Evolutionary conservation across 441 rosid species (phyloP), one percentile per base, ranked within the genome.

Genomic region (Metrosideros polymorpha): DNA sequence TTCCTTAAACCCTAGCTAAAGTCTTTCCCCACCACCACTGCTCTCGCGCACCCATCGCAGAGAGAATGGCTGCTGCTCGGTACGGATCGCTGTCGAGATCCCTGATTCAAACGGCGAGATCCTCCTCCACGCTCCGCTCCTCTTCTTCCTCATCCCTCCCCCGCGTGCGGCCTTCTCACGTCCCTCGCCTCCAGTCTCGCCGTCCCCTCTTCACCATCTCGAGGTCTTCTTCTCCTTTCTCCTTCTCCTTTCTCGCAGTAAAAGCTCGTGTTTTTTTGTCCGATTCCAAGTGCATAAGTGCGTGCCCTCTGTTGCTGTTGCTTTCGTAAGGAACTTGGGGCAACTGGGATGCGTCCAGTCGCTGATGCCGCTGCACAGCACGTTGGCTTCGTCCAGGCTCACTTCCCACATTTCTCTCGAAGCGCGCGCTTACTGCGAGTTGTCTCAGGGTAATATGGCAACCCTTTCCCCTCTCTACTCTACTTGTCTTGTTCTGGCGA

Each of bases 391-490:
- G 50, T 35, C 90, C 47, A 30, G 84, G 25, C 89, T 89, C 77
- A 84, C 87, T 18, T 87, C 90, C 49, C 89, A 89, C 85, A 82
- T 86, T 49, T 83, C 90, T 7, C 87, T 83, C 56, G 86, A 85
- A 24, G 86, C 88, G 86, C 90, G 89, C 32, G 85, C 85, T n/a
- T 89, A 63, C 35, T 89, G 89, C 89, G 89, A 85, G 87, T 66
- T 89, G 82, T 90, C 92, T 87, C 89, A 85, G 61, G 90, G 89
- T 89, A 86, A 71, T 19, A 19, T 30, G 9, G 12, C 79, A 12
- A 39, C 79, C 87, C 54, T 53, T 79, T 79, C 27, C 39, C 66
- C 42, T 56, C 63, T 53, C 56, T 35, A 53, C 42, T n/a, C n/a
- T n/a, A 22, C 52, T 30, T 83, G 27, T 86, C 39, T 47, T 82